These are phyloP conservation scores for Sugiyamaella smithiae DNA, from an alignment of 805 yeast species.

Conservation along the genomic window DNA sequence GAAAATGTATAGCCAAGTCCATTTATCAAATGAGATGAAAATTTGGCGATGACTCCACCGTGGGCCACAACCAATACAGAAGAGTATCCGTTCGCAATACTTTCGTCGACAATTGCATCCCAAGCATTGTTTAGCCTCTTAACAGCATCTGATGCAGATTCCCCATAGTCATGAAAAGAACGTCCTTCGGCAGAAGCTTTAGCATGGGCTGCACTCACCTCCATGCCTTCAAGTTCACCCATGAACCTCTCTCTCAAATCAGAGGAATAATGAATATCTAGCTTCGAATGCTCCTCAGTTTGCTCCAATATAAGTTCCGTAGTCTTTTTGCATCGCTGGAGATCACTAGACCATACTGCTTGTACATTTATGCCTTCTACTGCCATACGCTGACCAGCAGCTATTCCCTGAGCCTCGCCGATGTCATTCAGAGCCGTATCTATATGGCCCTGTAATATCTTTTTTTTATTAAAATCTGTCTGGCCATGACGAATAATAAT, in stretches of 20 bases:
- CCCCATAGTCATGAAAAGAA: slow-evolving; percentile 65
- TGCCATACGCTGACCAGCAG: slow-evolving; percentile 47
- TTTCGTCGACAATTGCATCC: slow-evolving; percentile 40
- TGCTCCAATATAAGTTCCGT: slow-evolving; percentile 41
- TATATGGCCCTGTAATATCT: slow-evolving; percentile 75
- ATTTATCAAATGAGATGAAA: slow-evolving; percentile 49
- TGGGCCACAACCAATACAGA: slow-evolving; percentile 62
- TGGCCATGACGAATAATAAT: slow-evolving; percentile 76
- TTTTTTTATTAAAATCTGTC: slow-evolving; percentile 66
- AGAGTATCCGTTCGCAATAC: slow-evolving; percentile 32
- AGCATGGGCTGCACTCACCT: slow-evolving; percentile 56
- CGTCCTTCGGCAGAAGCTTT: slow-evolving; percentile 53
- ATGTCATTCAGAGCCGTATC: slow-evolving; percentile 61
- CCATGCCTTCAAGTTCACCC: slow-evolving; percentile 81
- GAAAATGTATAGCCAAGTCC: slow-evolving; percentile 40
- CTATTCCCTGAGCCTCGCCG: slow-evolving; percentile 60
- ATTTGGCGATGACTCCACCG: slow-evolving; percentile 74
- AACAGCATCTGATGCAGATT: slow-evolving; percentile 40
- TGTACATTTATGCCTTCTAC: slow-evolving; percentile 41
- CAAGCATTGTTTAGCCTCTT: slow-evolving; percentile 49
- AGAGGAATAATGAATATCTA: slow-evolving; percentile 35
- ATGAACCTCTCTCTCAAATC: slow-evolving; percentile 67
- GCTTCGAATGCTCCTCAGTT: slow-evolving; percentile 24
- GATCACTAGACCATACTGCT: slow-evolving; percentile 50
- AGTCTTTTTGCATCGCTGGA: slow-evolving; percentile 48